Conservation (phyloP, 225 moss, liverwort and hornwort genomes). For the Polytrichum formosum region DNA sequence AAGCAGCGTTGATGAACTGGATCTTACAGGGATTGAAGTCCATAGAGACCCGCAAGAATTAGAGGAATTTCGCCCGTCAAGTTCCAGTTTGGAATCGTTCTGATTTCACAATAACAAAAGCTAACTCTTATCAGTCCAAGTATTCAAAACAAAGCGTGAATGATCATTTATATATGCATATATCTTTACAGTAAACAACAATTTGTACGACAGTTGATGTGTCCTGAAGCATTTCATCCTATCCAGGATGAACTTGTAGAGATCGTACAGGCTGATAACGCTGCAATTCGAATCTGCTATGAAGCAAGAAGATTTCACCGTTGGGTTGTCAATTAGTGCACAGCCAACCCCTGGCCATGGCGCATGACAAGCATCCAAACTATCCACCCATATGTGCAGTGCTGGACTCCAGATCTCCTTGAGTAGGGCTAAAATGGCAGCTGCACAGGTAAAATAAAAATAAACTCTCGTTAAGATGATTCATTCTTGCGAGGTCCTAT, state of each 20-base stretch:
- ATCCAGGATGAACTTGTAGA: constrained; percentile 1
- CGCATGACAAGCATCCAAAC: constrained; percentile 53
- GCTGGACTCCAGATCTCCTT: constrained; percentile 49
- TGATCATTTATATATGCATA: too few relatives aligned
- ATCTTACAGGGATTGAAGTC: not conserved
- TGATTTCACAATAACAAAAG: constrained; percentile 10
- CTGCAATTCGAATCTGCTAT: constrained; percentile 47
- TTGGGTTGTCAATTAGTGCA: constrained; percentile 11
- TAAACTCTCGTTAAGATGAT: not conserved
- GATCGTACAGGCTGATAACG: constrained; percentile 37
- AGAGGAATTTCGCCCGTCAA: constrained; percentile 46
- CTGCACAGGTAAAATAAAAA: constrained; percentile 21
- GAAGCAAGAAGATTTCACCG: constrained; percentile 29
- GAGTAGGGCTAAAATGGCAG: constrained; percentile 45
- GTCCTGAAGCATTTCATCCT: constrained; percentile 1
- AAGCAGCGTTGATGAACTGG: too few relatives aligned
- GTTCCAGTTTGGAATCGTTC: constrained; percentile 40
- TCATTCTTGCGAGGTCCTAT: not conserved
- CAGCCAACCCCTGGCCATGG: constrained; percentile 65
- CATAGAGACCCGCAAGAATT: constrained; percentile 27
- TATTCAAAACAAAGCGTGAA: not conserved
- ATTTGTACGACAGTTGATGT: not conserved
- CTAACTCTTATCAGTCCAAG: not conserved
- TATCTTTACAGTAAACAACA: not conserved
- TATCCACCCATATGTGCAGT: constrained; percentile 56